A percentile compares a stretch with the other conserved stretches of the same genome.
Evolutionary conservation across 768 basidiomycete genomes (phyloP).

Genomic region (Phylloporus arenicola): DNA sequence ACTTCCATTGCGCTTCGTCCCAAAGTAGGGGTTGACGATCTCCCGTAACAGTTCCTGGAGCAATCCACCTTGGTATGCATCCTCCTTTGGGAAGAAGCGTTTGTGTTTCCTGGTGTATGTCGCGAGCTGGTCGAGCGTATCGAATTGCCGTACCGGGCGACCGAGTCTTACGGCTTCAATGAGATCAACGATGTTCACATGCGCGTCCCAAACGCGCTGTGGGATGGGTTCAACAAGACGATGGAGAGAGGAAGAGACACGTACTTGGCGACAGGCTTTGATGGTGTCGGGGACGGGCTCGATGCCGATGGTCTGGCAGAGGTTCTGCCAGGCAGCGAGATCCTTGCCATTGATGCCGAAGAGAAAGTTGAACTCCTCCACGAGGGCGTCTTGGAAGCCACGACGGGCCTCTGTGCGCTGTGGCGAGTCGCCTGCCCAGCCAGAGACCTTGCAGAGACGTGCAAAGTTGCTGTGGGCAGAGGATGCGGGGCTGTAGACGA

Average conservation of each 20-base stretch:
- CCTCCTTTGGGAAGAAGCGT: conserved; percentile 27
- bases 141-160: conserved; percentile 17
- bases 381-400: conserved; percentile 19
- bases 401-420: not conserved
- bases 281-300: conserved; percentile 11
- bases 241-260: not conserved
- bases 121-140: conserved; percentile 16
- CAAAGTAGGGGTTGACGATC: conserved; percentile 16
- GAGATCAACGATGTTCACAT: conserved; percentile 32
- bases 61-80: conserved; percentile 26
- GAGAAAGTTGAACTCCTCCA: conserved; percentile 22
- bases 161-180: conserved; percentile 14
- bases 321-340: conserved; percentile 15
- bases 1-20: conserved; percentile 16
- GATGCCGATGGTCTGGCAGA: conserved; percentile 17
- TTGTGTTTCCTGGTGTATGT: conserved; percentile 15
- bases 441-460: conserved; percentile 4
- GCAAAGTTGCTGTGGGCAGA: conserved; percentile 15
- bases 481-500: not conserved
- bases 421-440: conserved; percentile 1
- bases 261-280: conserved; percentile 15
- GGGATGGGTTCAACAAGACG: too few species aligned
- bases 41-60: conserved; percentile 26
- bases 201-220: conserved; percentile 20
- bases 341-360: conserved; percentile 17